These are phyloP conservation scores for Tulasnella sp. DNA, from an alignment of 768 basidiomycete species.

Conservation along the genomic window DNA sequence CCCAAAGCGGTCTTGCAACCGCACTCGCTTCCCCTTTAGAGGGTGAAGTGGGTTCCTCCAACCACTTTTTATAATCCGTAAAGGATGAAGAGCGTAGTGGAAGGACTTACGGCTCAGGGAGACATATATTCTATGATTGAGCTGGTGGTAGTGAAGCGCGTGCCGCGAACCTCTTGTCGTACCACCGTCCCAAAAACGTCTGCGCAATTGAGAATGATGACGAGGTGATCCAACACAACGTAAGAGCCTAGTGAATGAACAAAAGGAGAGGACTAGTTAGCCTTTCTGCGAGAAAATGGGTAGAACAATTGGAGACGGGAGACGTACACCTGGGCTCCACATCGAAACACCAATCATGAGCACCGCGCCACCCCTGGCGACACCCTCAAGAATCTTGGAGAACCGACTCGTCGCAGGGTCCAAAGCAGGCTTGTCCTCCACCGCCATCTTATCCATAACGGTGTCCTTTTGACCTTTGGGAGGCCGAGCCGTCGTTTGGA, in stretches of 20 bases:
- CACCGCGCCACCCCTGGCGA: conserved; percentile 28
- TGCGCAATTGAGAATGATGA: conserved; percentile 31
- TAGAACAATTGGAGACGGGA: background rate
- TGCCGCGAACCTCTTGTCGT: background rate
- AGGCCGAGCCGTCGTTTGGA: background rate
- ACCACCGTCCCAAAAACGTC: conserved; percentile 14
- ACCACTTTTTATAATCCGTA: conserved; percentile 24
- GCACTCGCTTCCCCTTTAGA: background rate
- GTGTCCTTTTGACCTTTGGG: conserved; percentile 23
- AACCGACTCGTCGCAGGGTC: conserved; percentile 24
- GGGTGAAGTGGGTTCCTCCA: conserved; percentile 5
- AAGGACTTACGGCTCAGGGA: background rate
- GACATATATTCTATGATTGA: background rate
- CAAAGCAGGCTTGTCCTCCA: background rate
- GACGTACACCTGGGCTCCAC: conserved; percentile 30
- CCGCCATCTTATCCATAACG: conserved; percentile 23
- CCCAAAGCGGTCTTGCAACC: background rate
- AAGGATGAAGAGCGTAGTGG: background rate
- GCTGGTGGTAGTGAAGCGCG: background rate
- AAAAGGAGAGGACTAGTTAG: background rate
- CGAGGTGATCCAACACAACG: conserved; percentile 32
- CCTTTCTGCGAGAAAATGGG: background rate
- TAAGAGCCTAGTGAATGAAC: conserved; percentile 11
- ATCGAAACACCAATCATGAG: conserved; percentile 31
- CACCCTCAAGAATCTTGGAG: conserved; percentile 5